A percentile compares a stretch with the other conserved stretches of the same genome.
These are phyloP conservation scores for Otatea glauca DNA, from an alignment of 176 grass and related monocot species.

Conservation along the genomic window DNA sequence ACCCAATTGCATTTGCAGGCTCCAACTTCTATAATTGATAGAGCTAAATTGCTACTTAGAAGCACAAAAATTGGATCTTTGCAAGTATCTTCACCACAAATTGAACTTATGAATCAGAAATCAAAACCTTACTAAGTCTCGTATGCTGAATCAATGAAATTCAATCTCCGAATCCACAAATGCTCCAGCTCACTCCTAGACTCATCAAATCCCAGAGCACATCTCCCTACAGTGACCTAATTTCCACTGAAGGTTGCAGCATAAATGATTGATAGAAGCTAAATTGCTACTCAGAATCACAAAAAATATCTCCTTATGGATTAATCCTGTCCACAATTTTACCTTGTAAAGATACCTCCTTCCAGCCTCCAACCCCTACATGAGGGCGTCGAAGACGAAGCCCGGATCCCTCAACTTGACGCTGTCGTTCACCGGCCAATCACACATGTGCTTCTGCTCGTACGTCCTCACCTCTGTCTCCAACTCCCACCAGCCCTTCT, in stretches of 20 bases:
- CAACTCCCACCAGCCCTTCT: constrained; percentile 50
- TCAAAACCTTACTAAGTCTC: neutral
- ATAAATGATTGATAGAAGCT: neutral
- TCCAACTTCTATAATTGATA: neutral
- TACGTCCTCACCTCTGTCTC: constrained; percentile 73
- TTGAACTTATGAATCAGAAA: neutral
- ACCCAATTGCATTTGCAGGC: neutral
- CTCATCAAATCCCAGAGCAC: neutral
- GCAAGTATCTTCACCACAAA: neutral
- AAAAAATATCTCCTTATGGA: neutral
- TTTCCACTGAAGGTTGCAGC: neutral
- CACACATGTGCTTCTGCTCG: constrained; percentile 89
- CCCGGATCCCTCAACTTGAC: constrained; percentile 93
- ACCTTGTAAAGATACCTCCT: constrained; percentile 94
- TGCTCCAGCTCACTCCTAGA: neutral
- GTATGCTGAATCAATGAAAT: neutral
- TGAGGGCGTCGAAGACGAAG: constrained; percentile 87
- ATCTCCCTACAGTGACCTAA: too few species aligned
- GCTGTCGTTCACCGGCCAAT: constrained; percentile 66
- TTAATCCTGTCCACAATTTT: constrained; percentile 5
- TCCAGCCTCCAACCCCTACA: constrained; percentile 67
- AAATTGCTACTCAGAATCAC: neutral
- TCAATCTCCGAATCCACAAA: neutral
- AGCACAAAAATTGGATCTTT: neutral
- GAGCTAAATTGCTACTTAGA: neutral